phyloP scores from a whole-genome alignment of 2,329 filamentous ascomycete species.

The Calonectria pauciramosa region DNA sequence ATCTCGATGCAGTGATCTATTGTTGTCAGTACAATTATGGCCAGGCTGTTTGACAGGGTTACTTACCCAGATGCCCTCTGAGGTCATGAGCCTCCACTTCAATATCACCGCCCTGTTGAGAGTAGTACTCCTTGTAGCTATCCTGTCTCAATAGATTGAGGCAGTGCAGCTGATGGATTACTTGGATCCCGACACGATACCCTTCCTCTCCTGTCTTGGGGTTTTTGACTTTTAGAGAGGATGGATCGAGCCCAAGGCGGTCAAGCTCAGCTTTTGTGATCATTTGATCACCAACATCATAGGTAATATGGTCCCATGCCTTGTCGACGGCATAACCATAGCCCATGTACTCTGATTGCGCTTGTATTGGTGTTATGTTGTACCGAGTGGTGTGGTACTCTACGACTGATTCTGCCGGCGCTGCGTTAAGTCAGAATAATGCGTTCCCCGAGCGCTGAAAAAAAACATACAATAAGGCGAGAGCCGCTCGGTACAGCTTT shows the following conservation, averaged over 20 bases:
- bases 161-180: constrained; percentile 68
- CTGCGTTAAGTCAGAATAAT: constrained; percentile 44
- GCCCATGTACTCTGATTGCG: constrained; percentile 65
- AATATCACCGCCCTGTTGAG: constrained; percentile 62
- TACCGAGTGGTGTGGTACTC: constrained; percentile 65
- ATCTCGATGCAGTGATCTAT: constrained; percentile 50
- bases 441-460: rapidly evolving
- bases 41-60: not conserved
- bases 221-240: constrained; percentile 68
- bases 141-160: constrained; percentile 63
- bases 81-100: constrained; percentile 48
- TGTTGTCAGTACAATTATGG: not conserved
- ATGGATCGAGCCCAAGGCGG: constrained; percentile 65
- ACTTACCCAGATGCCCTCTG: constrained; percentile 35
- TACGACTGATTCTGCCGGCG: constrained; percentile 61
- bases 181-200: constrained; percentile 71
- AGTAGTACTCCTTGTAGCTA: constrained; percentile 65
- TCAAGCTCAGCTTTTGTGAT: constrained; percentile 67
- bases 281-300: constrained; percentile 70
- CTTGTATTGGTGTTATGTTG: constrained; percentile 61
- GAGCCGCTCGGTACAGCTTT: not conserved
- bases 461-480: constrained; percentile 35
- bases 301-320: constrained; percentile 68
- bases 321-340: constrained; percentile 68
- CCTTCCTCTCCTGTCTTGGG: constrained; percentile 69